Evolutionary conservation across 805 yeast species (phyloP).

Genomic region (Debaryomyces tyrocola): DNA sequence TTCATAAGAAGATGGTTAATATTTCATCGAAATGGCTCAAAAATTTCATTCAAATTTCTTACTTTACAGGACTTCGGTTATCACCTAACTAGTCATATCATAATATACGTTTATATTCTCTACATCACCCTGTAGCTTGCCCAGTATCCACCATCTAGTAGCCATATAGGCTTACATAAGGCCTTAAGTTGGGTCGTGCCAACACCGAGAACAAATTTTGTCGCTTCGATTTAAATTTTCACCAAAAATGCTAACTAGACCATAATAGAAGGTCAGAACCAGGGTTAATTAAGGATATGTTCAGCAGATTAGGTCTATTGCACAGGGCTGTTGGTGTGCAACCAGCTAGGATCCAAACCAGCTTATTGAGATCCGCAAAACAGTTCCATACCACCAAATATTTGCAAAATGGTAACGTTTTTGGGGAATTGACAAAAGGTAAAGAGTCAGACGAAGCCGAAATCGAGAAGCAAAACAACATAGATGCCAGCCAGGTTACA

Average conservation of each 20-base stretch:
- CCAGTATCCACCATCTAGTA: not conserved
- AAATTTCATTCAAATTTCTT: not conserved
- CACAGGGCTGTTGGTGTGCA: constrained; percentile 1
- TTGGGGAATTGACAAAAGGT: constrained; percentile 33
- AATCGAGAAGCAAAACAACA: constrained; percentile 3
- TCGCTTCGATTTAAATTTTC: not conserved
- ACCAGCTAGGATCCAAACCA: constrained; percentile 3
- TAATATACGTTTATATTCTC: not conserved
- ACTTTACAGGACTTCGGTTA: no score
- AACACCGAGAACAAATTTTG: not conserved
- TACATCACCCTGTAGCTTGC: no score
- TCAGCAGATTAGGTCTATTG: constrained; percentile 5
- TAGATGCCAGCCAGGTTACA: constrained; percentile 15
- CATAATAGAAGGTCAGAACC: not conserved
- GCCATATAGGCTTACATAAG: not conserved
- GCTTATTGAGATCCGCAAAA: constrained; percentile 1
- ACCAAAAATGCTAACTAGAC: not conserved
- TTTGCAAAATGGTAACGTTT: constrained; percentile 18
- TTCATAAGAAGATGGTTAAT: not conserved
- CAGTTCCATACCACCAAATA: constrained; percentile 11
- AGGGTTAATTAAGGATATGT: not conserved
- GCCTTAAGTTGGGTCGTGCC: not conserved
- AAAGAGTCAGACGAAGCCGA: constrained; percentile 7
- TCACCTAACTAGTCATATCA: not conserved
- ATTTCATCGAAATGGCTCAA: not conserved